Evolutionary conservation across 345 rosid genomes (phyloP), one percentile per base, ranked within the genome.

Genomic region (Acer negundo): DNA sequence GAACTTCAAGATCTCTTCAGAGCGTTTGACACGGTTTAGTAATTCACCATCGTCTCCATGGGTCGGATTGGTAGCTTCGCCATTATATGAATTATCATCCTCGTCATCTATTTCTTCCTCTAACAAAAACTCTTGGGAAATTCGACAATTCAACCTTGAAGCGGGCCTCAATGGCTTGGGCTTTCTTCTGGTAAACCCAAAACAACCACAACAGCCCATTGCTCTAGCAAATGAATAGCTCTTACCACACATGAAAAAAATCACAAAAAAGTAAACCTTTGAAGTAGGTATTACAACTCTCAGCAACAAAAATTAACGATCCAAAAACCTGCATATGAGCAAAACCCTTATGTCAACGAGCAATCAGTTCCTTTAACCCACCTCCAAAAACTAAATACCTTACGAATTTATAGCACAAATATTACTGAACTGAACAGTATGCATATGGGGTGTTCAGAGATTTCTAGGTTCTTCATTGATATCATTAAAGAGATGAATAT

Each of bases 131-230:
- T 89, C 93, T 76, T 72, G 89, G 75, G 94, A 89, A 47, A 82
- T 73, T 73, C 83, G 80, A 76, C 75, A 49, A 76, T 82, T 87
- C 63, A 77, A 81, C 73, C 68, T 73, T 61, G 81, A 31, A 77
- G 4, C 38, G 72, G 92, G 85, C 85, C 70, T 78, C 1, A 83
- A 31, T 16, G 74, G 51, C 49, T 79, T 81, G 76, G 89, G 86
- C 81, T 84, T 89, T 79, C 83, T 89, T 78, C 79, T 73, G 15
- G 78, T 74, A 76, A 89, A 86, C 53, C 98, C 99, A 69, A 94
- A 94, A 83, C 99, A 96, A 83, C 97, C 89, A 81, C 95, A 96
- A 80, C 98, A 96, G 74, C 97, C 98, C 89, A 96, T 83, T 23
- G 86, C 84, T 77, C 88, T 82, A 63, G 88, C 87, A 86, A 88